phyloP scores from a whole-genome alignment of 306 rosid genomes.

The Prinsepia uniflora region DNA sequence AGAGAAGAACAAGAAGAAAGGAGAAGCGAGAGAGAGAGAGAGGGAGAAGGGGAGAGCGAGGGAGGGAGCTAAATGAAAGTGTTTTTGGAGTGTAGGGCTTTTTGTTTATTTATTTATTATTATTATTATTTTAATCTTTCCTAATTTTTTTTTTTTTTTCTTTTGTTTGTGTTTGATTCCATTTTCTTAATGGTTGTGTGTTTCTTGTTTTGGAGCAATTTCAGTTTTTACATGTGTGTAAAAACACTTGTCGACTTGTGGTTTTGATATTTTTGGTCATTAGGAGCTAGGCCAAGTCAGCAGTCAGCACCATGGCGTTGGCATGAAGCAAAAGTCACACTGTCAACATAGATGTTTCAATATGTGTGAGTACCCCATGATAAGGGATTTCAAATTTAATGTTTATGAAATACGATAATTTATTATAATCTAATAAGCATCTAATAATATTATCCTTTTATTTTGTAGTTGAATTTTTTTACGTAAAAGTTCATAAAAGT shows the following conservation, averaged over 20 bases:
- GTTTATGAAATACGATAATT: too few species aligned
- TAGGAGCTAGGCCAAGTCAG: background rate
- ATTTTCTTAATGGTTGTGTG: background rate
- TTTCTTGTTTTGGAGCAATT: too few species aligned
- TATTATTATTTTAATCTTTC: background rate
- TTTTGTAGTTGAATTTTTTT: too few species aligned
- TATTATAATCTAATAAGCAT: too few species aligned
- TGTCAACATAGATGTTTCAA: too few species aligned
- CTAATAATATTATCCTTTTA: too few species aligned
- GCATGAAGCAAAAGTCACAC: too few species aligned
- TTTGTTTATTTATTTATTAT: slow-evolving; percentile 18
- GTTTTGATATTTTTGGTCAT: background rate
- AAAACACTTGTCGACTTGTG: background rate
- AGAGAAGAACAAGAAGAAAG: slow-evolving; percentile 11
- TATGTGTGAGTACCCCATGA: too few species aligned
- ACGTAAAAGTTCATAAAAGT: too few species aligned
- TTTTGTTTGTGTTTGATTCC: background rate
- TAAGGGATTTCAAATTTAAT: too few species aligned
- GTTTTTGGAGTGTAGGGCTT: slow-evolving; percentile 38
- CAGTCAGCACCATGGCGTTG: background rate
- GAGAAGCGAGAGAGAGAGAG: background rate
- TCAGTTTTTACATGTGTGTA: background rate
- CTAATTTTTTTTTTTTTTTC: background rate
- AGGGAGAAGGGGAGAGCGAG: background rate
- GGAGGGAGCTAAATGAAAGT: slow-evolving; percentile 24